Base-by-base conservation (phyloP, 495 filamentous ascomycete species). In the Penicillium lagena region DNA sequence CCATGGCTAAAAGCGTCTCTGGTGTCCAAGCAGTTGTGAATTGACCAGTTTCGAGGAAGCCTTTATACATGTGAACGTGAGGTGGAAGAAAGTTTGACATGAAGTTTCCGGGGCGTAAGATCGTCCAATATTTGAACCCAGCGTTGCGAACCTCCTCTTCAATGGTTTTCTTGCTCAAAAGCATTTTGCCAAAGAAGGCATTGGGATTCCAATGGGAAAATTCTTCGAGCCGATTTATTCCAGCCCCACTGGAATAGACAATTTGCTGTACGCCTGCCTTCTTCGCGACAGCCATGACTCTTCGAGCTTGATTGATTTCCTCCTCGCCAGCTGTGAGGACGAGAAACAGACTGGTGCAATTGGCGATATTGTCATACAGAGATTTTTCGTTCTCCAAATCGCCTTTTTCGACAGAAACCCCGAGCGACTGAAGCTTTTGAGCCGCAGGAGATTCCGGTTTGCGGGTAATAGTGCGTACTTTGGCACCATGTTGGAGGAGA, bases 81-180 rank as follows among this genome's bases (percentile, higher is more conserved):
- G 70, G 68, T 0, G 36, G 27, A 4, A 76, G 46, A 47, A 67
- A 69, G 40, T 79, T 79, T 6, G 63, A 55, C 74, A 77, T 77
- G 61, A 77, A 79, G 35, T 62, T 66, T 3, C 62, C 71, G 1
- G 69, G 68, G 8, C 66, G 62, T 7, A 76, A 28, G 29, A 76
- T 66, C 0, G 71, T 72, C 60, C 66, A 74, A 11, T 52, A 37
- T 11, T 63, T 48, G 46, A 73, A 66, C 2, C 64, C 66, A 0
- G 57, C 42, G 12, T 29, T 29, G 12, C 50, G 52, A 6, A 75
- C 52, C 12, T 49, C 47, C 1, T 48, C 30, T 33, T 76, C 72
- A 38, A 73, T 63, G 1, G 44, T 37, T 11, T 52, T 44, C 42
- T 79, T 77, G 12, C 52, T 42, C 7, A 55, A 40, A 0, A 76